phyloP scores from a whole-genome alignment of 768 basidiomycete genomes.

The Boletus fagicola region DNA sequence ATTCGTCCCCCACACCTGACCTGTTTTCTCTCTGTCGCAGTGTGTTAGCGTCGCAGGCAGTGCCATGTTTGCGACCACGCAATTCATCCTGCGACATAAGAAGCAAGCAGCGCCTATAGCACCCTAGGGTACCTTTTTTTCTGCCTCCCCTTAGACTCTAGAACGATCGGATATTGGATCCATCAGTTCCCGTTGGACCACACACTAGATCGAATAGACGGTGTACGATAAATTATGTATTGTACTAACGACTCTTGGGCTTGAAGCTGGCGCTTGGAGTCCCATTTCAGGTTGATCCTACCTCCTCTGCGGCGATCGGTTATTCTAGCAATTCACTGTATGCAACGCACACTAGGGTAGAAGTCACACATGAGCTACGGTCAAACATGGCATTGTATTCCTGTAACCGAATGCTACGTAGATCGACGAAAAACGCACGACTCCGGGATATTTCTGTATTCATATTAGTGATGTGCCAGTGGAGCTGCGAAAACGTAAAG shows the following conservation, averaged over 20 bases:
- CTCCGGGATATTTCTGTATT: not conserved
- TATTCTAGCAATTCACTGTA: no score
- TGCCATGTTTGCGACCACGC: conserved; percentile 8
- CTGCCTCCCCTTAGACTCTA: not conserved
- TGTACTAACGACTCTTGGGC: not conserved
- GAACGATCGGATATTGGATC: not conserved
- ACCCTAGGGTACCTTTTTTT: not conserved
- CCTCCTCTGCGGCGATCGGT: no score
- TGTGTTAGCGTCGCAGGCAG: conserved; percentile 19
- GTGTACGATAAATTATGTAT: not conserved
- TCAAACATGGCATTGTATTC: not conserved
- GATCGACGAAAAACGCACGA: not conserved
- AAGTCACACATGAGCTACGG: no score
- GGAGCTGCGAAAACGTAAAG: not conserved
- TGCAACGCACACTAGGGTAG: no score
- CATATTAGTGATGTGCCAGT: not conserved
- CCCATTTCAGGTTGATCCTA: not conserved
- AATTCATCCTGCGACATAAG: conserved; percentile 3
- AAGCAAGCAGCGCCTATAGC: not conserved
- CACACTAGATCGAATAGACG: not conserved
- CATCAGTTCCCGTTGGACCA: not conserved
- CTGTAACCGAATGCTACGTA: not conserved
- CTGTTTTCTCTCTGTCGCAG: conserved; percentile 1
- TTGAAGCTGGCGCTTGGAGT: not conserved
- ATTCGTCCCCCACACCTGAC: conserved; percentile 1